Conservation (phyloP, 129 eudicot genomes). For the Kitagawia praeruptora region DNA sequence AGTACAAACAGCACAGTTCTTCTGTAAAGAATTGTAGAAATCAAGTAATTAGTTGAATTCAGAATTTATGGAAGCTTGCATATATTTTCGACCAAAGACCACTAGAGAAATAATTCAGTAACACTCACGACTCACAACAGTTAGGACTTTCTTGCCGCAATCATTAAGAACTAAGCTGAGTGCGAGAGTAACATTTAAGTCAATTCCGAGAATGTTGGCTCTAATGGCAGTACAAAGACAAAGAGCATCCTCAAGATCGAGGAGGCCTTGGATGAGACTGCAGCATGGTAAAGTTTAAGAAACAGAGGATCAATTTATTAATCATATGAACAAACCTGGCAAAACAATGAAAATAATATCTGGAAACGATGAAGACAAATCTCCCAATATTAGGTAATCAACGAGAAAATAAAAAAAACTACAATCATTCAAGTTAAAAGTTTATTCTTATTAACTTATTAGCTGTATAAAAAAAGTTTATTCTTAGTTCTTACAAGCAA, state of each 20-base stretch:
- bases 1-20: not conserved
- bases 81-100: no score
- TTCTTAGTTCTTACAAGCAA: no score
- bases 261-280: constrained; percentile 34
- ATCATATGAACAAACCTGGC: no score
- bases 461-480: no score
- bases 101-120: not conserved
- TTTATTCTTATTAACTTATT: no score
- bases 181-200: constrained; percentile 37
- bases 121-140: constrained; percentile 35
- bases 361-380: no score
- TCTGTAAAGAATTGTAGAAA: not conserved
- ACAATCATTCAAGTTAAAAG: no score
- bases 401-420: no score
- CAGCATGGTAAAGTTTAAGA: constrained; percentile 24
- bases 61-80: not conserved
- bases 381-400: no score
- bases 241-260: constrained; percentile 46
- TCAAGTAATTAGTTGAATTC: no score
- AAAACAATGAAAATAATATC: no score
- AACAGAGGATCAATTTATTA: no score
- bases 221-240: constrained; percentile 57
- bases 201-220: constrained; percentile 41
- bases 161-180: constrained; percentile 41
- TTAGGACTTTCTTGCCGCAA: constrained; percentile 37